Base-by-base conservation (phyloP, 2,329 filamentous ascomycete genomes). In the Colletotrichum liriopes region DNA sequence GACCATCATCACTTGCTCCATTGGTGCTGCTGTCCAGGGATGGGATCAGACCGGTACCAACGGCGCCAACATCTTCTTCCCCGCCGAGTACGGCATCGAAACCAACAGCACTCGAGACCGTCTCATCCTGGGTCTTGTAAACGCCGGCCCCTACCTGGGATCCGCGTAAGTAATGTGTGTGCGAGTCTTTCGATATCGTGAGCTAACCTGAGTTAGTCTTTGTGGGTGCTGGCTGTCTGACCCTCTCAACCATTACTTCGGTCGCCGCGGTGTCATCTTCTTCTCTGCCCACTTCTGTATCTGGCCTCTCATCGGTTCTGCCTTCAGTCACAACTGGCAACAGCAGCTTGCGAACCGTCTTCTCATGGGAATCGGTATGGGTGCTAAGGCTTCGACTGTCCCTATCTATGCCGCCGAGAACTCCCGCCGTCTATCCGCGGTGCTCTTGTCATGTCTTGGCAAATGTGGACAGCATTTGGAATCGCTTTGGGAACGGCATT, bases 361-460 rank as follows among this genome's bases (percentile, higher is more conserved):
- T 67, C 84, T 91, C 5, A 87, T 94, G 76, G 93, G 93, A 0
- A 88, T 94, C 41, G 92, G 90, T 1, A 92, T 93, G 78, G 92
- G 92, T 14, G 86, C 89, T 18, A 93, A 93, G 77, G 88, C 89
- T 7, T 88, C 88, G 0, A 90, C 86, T 0, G 89, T 92, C 0
- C 93, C 93, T 0, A 90, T 95, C 39, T 95, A 94, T 76, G 91
- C 92, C 0, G 93, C 93, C 1, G 93, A 95, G 79, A 93, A 90
- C 61, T 87, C 91, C 93, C 93, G 0, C 90, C 92, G 2, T 80
- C 85, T 5, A 91, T 94, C 64, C 88, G 93, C 77, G 92, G 93
- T 75, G 93, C 92, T 20, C 84, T 96, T 3, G 93, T 95, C 73
- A 96, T 96, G 93, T 92, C 91, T 73, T 96, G 93, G 93, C 87